Conservation (phyloP, 1,284 basidiomycete species). For the Malassezia restricta region DNA sequence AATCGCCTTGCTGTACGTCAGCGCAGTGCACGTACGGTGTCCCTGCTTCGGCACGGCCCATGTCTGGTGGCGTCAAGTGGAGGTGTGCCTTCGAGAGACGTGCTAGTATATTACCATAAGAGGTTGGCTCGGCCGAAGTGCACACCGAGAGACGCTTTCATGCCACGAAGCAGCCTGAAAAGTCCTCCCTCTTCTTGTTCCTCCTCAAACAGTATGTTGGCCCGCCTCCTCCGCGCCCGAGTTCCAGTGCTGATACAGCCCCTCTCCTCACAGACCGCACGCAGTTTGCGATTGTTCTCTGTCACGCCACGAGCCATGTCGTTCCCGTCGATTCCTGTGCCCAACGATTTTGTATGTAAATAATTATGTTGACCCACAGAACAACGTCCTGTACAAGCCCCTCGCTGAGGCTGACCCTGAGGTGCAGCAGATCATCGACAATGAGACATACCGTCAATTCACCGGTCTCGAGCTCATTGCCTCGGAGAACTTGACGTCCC, state of each 20-base stretch:
- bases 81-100: conserved; percentile 2
- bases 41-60: conserved; percentile 16
- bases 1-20: conserved; percentile 31
- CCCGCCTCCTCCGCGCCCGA: not conserved
- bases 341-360: conserved; percentile 40
- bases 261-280: not conserved
- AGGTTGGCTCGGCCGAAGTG: conserved; percentile 11
- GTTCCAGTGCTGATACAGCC: conserved; percentile 9
- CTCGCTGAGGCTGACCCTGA: conserved; percentile 83
- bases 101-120: not conserved
- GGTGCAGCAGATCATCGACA: conserved; percentile 92
- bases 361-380: conserved; percentile 51
- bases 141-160: not conserved
- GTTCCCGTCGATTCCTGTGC: conserved; percentile 26
- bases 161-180: not conserved
- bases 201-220: conserved; percentile 13
- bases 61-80: not conserved
- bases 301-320: conserved; percentile 20
- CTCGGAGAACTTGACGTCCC: conserved; percentile 56
- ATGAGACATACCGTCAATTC: conserved; percentile 94
- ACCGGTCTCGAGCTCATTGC: conserved; percentile 93
- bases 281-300: not conserved
- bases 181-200: not conserved
- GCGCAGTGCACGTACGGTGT: conserved; percentile 19
- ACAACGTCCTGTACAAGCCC: conserved; percentile 77